Evolutionary conservation across 768 basidiomycete species (phyloP).

Genomic region (Kwoniella pini): DNA sequence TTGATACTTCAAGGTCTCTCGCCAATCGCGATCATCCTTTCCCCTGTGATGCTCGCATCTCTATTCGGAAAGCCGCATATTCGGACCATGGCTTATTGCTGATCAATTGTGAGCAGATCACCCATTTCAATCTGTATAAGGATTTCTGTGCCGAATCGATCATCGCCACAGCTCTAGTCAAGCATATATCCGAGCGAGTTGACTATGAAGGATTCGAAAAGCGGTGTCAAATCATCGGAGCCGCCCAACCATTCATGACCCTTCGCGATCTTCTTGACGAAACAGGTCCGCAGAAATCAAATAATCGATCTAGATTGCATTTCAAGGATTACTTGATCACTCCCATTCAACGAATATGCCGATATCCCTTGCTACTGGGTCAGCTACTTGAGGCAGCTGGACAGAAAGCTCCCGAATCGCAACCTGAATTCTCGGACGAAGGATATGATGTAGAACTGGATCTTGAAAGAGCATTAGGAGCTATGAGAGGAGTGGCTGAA

Average conservation of each 20-base stretch:
- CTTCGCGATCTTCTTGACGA: slow-evolving; percentile 51
- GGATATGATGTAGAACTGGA: slow-evolving; percentile 45
- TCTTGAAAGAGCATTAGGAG: slow-evolving; percentile 58
- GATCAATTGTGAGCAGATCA: slow-evolving; percentile 60
- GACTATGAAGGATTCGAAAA: slow-evolving; percentile 87
- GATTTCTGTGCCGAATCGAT: slow-evolving; percentile 83
- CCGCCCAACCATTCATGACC: slow-evolving; percentile 29
- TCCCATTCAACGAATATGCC: slow-evolving; percentile 94
- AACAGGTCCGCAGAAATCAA: slow-evolving; percentile 7
- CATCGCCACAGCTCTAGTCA: slow-evolving; percentile 74
- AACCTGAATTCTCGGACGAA: slow-evolving; percentile 17
- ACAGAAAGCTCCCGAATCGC: slow-evolving; percentile 18
- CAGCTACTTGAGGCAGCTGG: slow-evolving; percentile 59
- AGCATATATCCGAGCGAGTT: slow-evolving; percentile 65
- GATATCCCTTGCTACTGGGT: slow-evolving; percentile 85
- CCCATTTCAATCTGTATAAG: slow-evolving; percentile 76
- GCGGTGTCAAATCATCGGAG: slow-evolving; percentile 65
- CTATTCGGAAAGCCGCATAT: no score
- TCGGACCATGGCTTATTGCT: neutral
- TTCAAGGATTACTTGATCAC: slow-evolving; percentile 88
- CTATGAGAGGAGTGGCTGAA: slow-evolving; percentile 73
- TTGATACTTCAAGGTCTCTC: neutral
- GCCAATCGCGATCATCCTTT: no score
- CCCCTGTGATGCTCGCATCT: no score
- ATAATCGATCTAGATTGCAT: slow-evolving; percentile 50